A percentile compares a stretch with the other conserved stretches of the same genome.
phyloP scores from a whole-genome alignment of 139 green algal species.

The Coelastrella sp. region DNA sequence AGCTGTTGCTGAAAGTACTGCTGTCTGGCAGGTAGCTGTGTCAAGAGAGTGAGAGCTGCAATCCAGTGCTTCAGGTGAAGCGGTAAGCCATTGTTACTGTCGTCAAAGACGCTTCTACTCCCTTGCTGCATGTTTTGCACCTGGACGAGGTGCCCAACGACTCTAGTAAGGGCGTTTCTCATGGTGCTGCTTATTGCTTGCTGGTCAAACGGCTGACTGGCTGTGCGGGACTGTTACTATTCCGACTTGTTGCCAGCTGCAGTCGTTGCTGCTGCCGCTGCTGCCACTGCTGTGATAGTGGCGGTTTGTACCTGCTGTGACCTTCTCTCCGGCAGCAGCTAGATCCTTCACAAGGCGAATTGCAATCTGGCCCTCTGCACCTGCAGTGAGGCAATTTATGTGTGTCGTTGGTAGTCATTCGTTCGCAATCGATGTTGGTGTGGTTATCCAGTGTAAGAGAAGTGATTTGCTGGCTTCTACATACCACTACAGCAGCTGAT shows the following conservation, averaged over 20 bases:
- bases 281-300: neutral
- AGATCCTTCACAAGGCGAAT: conserved; percentile 33
- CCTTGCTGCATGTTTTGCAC: neutral
- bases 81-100: too few relatives aligned
- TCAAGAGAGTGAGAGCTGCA: too few relatives aligned
- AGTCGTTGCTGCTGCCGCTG: neutral
- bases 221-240: neutral
- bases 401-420: neutral
- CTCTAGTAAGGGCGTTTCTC: neutral
- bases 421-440: neutral
- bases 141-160: too few relatives aligned
- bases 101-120: neutral
- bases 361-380: conserved; percentile 35
- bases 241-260: neutral
- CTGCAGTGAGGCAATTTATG: neutral
- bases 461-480: neutral
- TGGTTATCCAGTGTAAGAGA: neutral
- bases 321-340: conserved; percentile 35
- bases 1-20: too few relatives aligned
- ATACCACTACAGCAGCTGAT: neutral
- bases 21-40: too few relatives aligned
- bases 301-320: conserved; percentile 22
- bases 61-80: too few relatives aligned
- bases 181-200: neutral
- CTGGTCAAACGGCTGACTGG: neutral